Percentiles rank a stretch among this genome's conserved stretches.
phyloP scores from a whole-genome alignment of 148 eudicot genomes.

The Oxyria digyna region DNA sequence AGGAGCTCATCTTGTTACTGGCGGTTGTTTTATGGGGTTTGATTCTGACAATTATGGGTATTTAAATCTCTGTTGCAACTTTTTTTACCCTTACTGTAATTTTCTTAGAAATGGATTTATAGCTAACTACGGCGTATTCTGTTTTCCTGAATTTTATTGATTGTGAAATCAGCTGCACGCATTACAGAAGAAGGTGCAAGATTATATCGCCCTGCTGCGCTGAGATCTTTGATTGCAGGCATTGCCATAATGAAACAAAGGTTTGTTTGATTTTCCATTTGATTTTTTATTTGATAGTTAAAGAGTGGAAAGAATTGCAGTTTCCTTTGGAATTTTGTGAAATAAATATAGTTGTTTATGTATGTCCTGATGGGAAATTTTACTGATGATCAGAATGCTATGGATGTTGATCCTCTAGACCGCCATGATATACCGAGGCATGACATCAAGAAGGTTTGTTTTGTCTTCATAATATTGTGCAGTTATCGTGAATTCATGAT shows the following conservation, averaged over 20 bases:
- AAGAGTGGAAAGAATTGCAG: background rate
- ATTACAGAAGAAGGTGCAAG: constrained; percentile 67
- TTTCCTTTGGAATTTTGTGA: background rate
- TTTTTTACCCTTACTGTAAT: background rate
- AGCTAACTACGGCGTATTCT: no score
- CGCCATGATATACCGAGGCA: constrained; percentile 68
- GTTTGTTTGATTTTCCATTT: no score
- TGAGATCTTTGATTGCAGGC: constrained; percentile 61
- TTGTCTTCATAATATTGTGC: background rate
- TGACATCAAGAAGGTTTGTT: constrained; percentile 45
- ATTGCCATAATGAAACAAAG: constrained; percentile 79
- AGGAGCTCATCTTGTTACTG: background rate
- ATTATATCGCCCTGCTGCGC: constrained; percentile 79
- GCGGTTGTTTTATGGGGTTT: background rate
- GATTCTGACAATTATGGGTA: constrained; percentile 7
- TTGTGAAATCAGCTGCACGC: constrained; percentile 39
- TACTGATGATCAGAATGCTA: constrained; percentile 36
- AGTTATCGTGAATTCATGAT: background rate
- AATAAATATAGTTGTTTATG: background rate
- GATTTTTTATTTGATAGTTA: no score
- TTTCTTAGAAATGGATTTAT: background rate
- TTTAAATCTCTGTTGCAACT: background rate
- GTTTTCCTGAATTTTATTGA: background rate
- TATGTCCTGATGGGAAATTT: background rate
- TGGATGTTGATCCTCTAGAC: constrained; percentile 36